Evolutionary conservation across 306 rosid species (phyloP).

Genomic region (Phaseolus lunatus): DNA sequence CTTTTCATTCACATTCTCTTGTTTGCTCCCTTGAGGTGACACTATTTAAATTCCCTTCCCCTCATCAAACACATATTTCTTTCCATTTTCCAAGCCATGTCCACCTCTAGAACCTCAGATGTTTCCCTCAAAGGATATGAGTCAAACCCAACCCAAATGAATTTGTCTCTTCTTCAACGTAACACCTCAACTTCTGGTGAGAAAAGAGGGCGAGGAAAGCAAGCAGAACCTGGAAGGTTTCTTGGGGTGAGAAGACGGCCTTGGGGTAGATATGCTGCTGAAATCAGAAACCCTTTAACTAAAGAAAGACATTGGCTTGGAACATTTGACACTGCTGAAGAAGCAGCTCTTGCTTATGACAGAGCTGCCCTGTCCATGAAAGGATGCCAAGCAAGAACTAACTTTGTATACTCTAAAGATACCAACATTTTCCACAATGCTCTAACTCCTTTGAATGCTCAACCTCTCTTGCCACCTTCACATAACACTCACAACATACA

Average conservation of each 20-base stretch:
- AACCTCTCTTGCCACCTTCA: conserved; percentile 56
- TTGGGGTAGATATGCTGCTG: conserved; percentile 99
- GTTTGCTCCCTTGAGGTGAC: conserved; percentile 1
- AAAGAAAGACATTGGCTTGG: conserved; percentile 99
- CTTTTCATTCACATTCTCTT: conserved; percentile 44
- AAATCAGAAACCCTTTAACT: conserved; percentile 91
- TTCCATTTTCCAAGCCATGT: conserved; percentile 59
- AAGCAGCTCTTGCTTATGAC: conserved; percentile 99
- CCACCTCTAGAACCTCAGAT: conserved; percentile 69
- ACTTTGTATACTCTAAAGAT: conserved; percentile 77
- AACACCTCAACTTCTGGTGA: conserved; percentile 65
- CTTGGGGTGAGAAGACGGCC: conserved; percentile 93
- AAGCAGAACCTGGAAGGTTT: conserved; percentile 84
- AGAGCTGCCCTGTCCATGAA: conserved; percentile 96
- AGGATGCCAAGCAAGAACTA: conserved; percentile 93
- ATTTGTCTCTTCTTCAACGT: conserved; percentile 55
- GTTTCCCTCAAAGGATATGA: conserved; percentile 54
- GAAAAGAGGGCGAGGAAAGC: conserved; percentile 84
- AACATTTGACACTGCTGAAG: conserved; percentile 97
- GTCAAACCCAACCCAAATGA: conserved; percentile 55
- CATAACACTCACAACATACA: conserved; percentile 50
- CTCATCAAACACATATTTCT: conserved; percentile 38
- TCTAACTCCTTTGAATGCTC: conserved; percentile 60
- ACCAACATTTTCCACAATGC: conserved; percentile 56
- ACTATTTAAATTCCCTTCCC: conserved; percentile 27